Evolutionary conservation across 23 red algal genomes (phyloP).

Genomic region (Pyropia haitanensis): DNA sequence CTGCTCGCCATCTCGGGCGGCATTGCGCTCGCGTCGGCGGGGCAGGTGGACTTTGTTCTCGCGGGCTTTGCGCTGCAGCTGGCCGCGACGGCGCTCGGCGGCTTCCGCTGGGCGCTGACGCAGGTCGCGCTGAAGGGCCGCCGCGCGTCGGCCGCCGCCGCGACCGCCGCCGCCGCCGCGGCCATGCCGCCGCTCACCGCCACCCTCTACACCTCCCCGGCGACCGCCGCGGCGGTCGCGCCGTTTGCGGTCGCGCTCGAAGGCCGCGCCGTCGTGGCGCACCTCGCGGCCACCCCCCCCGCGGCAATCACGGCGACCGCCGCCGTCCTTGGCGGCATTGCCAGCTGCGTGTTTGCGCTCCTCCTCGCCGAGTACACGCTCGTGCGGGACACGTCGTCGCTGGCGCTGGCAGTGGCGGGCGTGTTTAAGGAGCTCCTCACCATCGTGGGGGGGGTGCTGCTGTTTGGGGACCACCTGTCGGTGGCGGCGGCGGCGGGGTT

Average conservation of each 20-base stretch:
- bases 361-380: slow-evolving; percentile 80
- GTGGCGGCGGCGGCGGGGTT: slow-evolving; percentile 33
- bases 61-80: slow-evolving; percentile 56
- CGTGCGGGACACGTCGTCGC: slow-evolving; percentile 58
- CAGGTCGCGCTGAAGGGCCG: slow-evolving; percentile 14
- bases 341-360: slow-evolving; percentile 48
- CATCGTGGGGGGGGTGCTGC: slow-evolving; percentile 48
- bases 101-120: slow-evolving; percentile 81
- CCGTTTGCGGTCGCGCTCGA: slow-evolving; percentile 57
- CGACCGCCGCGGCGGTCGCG: slow-evolving; percentile 43
- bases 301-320: slow-evolving; percentile 5
- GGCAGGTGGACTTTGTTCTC: slow-evolving; percentile 33
- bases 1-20: slow-evolving; percentile 51
- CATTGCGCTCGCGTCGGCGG: slow-evolving; percentile 33
- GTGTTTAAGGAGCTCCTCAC: slow-evolving; percentile 83
- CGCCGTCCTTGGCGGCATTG: slow-evolving; percentile 32
- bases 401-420: slow-evolving; percentile 66
- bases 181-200: slow-evolving; percentile 11
- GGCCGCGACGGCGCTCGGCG: slow-evolving; percentile 38
- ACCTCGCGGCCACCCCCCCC: background rate
- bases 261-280: slow-evolving; percentile 14
- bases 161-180: background rate
- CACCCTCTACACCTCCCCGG: slow-evolving; percentile 28
- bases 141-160: slow-evolving; percentile 3
- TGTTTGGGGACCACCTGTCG: slow-evolving; percentile 65